Evolutionary conservation across 1,284 basidiomycete genomes (phyloP).

Genomic region (Melampsora americana): DNA sequence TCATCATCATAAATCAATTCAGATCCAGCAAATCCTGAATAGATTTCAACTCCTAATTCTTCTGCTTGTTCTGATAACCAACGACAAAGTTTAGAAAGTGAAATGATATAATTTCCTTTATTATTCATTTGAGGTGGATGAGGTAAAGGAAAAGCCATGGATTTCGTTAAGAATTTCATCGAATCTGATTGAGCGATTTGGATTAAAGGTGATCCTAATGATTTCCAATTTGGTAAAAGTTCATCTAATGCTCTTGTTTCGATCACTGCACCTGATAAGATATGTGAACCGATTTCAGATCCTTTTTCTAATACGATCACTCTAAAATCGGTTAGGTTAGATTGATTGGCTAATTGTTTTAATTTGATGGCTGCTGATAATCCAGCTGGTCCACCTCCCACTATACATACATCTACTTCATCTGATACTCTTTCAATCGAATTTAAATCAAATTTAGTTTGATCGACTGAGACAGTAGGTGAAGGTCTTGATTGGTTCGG

Average conservation of each 20-base stretch:
- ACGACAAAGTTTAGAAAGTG: slow-evolving; percentile 78
- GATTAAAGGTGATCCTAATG: slow-evolving; percentile 62
- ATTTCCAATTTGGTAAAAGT: slow-evolving; percentile 80
- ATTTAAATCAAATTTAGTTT: slow-evolving; percentile 51
- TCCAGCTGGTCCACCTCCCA: slow-evolving; percentile 91
- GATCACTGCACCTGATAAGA: slow-evolving; percentile 91
- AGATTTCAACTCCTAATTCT: slow-evolving; percentile 88
- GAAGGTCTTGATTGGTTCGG: too few species aligned
- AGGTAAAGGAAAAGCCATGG: slow-evolving; percentile 74
- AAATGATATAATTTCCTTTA: slow-evolving; percentile 88
- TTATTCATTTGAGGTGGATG: slow-evolving; percentile 98
- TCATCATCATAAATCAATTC: slow-evolving; percentile 71
- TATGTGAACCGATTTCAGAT: slow-evolving; percentile 85
- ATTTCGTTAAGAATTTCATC: slow-evolving; percentile 83
- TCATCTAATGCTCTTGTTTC: slow-evolving; percentile 89
- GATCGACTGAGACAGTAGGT: slow-evolving; percentile 32
- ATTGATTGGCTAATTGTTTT: slow-evolving; percentile 84
- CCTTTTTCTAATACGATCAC: slow-evolving; percentile 97
- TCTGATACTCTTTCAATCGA: slow-evolving; percentile 54
- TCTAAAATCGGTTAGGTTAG: slow-evolving; percentile 67
- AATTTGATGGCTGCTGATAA: slow-evolving; percentile 92
- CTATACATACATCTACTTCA: slow-evolving; percentile 93
- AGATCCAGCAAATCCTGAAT: slow-evolving; percentile 92
- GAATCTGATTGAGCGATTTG: slow-evolving; percentile 74
- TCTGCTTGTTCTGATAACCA: slow-evolving; percentile 87